Base-by-base conservation (phyloP, 805 yeast species). In the Vanderwaltozyma tropicalis region DNA sequence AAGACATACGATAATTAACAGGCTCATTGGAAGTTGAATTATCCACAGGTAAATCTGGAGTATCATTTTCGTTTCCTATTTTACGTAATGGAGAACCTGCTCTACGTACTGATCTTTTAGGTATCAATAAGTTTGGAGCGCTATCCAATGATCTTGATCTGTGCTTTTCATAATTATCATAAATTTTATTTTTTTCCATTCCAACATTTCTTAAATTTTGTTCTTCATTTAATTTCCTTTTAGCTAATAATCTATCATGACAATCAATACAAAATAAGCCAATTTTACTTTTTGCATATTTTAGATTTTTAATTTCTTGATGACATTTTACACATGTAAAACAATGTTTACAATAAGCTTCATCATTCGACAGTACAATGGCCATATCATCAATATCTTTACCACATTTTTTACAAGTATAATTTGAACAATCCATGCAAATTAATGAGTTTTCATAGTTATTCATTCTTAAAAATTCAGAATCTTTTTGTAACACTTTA, bases 211-310 rank as follows among this genome's bases (percentile, higher is more conserved):
- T 13, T 17, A 15, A 14, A 31, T 49, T 52, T 37, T 40, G 37
- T 37, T 50, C 51, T 33, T 49, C 55, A 27, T 42, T 43, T 28
- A 72, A 69, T 46, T 74, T 76, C 62, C 85, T 80, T 53, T 79
- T 80, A 32, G 80, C 87, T 55, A 88, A 62, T 42, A 89, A 63
- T 47, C 77, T 73, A 53, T 85, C 88, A 61, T 92, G 96, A 59
- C 98, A 89, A 21, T 72, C 68, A 85, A 88, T 85, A 61, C 98
- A 89, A 55, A 86, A 88, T 32, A 89, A 66, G 0, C 97, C 97
- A 52, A 83, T 88, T 30, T 88, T 79, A 0, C 96, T 89, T 53
- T 95, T 72, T 13, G 96, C 96, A 57, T 92, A 92, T 47, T 87
- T 71, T 46, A 88, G 65, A 61, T 89, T 95, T 53, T 82, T 94